These are phyloP conservation scores for Globisporangium nunn DNA, from an alignment of 352 stramenopile genomes.

Conservation along the genomic window DNA sequence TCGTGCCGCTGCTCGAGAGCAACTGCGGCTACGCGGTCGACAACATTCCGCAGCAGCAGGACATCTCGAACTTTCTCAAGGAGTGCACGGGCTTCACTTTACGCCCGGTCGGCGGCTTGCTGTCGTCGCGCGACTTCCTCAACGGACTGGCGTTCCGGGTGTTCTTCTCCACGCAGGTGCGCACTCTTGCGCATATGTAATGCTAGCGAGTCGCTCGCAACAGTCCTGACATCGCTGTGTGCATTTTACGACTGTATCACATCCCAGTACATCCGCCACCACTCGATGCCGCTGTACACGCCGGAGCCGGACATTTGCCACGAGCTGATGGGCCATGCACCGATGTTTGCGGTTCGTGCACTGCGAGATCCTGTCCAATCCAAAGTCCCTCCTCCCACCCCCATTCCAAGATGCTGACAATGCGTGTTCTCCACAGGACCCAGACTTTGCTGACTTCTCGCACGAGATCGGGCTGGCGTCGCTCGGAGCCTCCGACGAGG, in stretches of 20 bases:
- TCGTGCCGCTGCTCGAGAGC: slow-evolving; percentile 89
- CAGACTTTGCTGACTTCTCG: slow-evolving; percentile 96
- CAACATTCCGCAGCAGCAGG: slow-evolving; percentile 93
- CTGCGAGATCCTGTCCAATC: neutral
- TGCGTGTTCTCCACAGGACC: slow-evolving; percentile 46
- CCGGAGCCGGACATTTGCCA: slow-evolving; percentile 98
- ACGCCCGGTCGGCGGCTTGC: slow-evolving; percentile 91
- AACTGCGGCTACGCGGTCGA: slow-evolving; percentile 92
- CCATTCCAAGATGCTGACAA: neutral
- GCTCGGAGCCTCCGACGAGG: slow-evolving; percentile 93
- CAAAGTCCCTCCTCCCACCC: neutral
- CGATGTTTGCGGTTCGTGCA: slow-evolving; percentile 90
- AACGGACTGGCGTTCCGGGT: slow-evolving; percentile 97
- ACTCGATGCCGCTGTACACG: slow-evolving; percentile 94
- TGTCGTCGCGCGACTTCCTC: slow-evolving; percentile 96
- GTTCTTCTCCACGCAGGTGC: slow-evolving; percentile 95
- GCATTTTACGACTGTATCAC: neutral
- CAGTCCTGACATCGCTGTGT: neutral
- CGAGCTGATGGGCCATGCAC: slow-evolving; percentile 94
- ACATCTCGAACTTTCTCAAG: slow-evolving; percentile 94
- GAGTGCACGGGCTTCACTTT: slow-evolving; percentile 89
- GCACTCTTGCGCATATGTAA: neutral
- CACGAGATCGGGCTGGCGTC: slow-evolving; percentile 96
- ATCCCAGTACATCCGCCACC: slow-evolving; percentile 90
- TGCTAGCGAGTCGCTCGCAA: neutral